Base-by-base conservation (phyloP, 768 basidiomycete species). In the Neoboletus subvelutipes region DNA sequence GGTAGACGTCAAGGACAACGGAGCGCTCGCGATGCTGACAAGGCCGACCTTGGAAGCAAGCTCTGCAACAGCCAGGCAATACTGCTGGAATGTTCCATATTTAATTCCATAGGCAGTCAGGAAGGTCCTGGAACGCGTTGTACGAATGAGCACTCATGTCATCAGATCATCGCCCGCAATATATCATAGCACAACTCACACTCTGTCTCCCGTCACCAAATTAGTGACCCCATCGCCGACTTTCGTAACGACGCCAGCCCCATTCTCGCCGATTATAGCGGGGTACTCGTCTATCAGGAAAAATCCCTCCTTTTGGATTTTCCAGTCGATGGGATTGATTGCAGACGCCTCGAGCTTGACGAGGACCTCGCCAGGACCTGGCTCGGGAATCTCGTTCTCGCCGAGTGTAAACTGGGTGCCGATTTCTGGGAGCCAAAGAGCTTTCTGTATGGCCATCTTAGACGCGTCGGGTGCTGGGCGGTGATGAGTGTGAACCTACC, bases 321-420 rank as follows among this genome's bases (percentile, higher is more conserved):
- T 45, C 54, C 56, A 53, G 58, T 84, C 80, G 1, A 76, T 65
- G 2, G 81, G 81, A 55, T 82, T 80, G 22, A 82, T 58, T 3
- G 75, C 73, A 0, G 75, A 69, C 1, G 80, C 69, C 41, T 72
- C 58, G 45, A 80, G 58, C 56, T 75, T 75, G 62, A 80, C 70
- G 26, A 81, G 71, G 31, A 80, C 50, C 52, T 81, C 76, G 33
- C 75, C 75, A 3, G 74, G 69, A 0, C 75, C 74, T 7, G 80
- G 79, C 18, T 61, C 60, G 1, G 69, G 73, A 2, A 79, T 65
- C 1, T 59, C 49, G 33, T 11, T 53, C 18, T 55, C 39, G 36
- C 48, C 48, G 8, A 66, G 31, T 13, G 22, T 37, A 36, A 67
- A 55, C 26, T 55, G 36, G 7, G 50, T 54, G 24, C 59, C 63